Evolutionary conservation across 2,329 filamentous ascomycete genomes (phyloP), one percentile per base, ranked within the genome.

Genomic region (Colletotrichum nymphaeae): DNA sequence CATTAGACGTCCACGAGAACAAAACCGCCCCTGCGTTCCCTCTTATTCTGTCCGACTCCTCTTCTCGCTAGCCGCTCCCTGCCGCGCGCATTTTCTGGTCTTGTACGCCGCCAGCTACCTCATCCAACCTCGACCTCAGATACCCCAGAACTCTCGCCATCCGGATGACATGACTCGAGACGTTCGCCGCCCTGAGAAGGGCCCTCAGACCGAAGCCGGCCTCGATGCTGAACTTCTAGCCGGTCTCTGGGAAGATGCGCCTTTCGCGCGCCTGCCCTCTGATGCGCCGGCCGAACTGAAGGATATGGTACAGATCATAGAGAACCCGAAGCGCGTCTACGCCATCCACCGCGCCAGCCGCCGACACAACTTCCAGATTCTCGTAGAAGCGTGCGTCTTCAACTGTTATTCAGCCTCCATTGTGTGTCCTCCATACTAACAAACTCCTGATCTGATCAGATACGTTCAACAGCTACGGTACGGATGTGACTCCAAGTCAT

Each of bases 381-480:
- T 94, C 19, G 90, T 95, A 16, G 91, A 93, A 78, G 91, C 88
- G 92, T 93, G 80, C 76, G 88, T 81, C 32, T 30, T 32, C 42
- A 26, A 12, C 67, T 52, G 60, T 78, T 63, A 62, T 73, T 74
- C n/a, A 19, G 52, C 64, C 60, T 67, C 24, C 4, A 16, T 72
- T 26, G n/a, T 14, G 1, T 28, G 32, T 28, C 28, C 37, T 70
- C 30, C 63, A 64, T 46, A 53, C 72, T 79, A 63, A 76, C 75
- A 74, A 58, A 75, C 59, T 37, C 69, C 46, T 11, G 71, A 62
- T 72, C 46, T 11, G 71, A 62, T 72, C 75, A 96, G 94, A 78
- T 97, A 94, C 79, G 91, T 95, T 63, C 86, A 90, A 42, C 95
- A 98, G 83, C 89, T 98, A n/a, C 90, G 95, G 69, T 89, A 93